These are phyloP conservation scores for Xerocomellus dryophilus DNA, from an alignment of 768 basidiomycete genomes.

Conservation along the genomic window DNA sequence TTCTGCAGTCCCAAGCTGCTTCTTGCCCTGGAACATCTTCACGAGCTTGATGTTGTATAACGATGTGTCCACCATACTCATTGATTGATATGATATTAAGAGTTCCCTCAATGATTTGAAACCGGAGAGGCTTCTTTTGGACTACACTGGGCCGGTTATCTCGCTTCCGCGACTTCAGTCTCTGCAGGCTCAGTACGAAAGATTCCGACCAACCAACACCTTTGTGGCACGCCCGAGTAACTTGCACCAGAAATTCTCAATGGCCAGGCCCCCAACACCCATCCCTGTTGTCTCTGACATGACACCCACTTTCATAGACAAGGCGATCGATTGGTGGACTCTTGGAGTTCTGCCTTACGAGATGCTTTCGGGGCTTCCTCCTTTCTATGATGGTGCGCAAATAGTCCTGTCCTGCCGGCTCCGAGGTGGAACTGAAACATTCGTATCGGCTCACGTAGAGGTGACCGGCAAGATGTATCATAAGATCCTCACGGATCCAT, in stretches of 20 bases:
- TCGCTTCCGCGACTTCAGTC: conserved; percentile 95
- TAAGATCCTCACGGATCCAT: conserved; percentile 90
- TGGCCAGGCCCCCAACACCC: conserved; percentile 42
- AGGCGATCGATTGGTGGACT: conserved; percentile 98
- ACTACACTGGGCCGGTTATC: conserved; percentile 97
- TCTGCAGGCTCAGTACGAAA: conserved; percentile 96
- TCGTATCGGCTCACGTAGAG: conserved; percentile 44
- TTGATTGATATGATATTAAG: conserved; percentile 1
- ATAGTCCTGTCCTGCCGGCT: neutral
- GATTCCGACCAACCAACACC: conserved; percentile 93
- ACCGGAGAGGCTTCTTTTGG: conserved; percentile 95
- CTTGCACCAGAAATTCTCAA: conserved; percentile 82
- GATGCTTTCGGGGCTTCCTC: conserved; percentile 93
- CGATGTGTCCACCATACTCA: conserved; percentile 53
- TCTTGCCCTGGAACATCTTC: conserved; percentile 92
- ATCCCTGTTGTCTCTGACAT: neutral
- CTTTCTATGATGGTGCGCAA: conserved; percentile 83
- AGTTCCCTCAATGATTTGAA: conserved; percentile 72
- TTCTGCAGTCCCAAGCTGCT: conserved; percentile 98
- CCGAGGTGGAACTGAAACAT: conserved; percentile 1
- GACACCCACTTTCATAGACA: conserved; percentile 46
- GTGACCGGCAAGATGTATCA: conserved; percentile 93
- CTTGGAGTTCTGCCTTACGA: conserved; percentile 90
- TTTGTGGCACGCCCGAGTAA: conserved; percentile 97
- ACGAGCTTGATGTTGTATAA: conserved; percentile 97